These are phyloP conservation scores for Coemansia sp. DNA, from an alignment of 192 early-diverging fungal species.

Conservation along the genomic window DNA sequence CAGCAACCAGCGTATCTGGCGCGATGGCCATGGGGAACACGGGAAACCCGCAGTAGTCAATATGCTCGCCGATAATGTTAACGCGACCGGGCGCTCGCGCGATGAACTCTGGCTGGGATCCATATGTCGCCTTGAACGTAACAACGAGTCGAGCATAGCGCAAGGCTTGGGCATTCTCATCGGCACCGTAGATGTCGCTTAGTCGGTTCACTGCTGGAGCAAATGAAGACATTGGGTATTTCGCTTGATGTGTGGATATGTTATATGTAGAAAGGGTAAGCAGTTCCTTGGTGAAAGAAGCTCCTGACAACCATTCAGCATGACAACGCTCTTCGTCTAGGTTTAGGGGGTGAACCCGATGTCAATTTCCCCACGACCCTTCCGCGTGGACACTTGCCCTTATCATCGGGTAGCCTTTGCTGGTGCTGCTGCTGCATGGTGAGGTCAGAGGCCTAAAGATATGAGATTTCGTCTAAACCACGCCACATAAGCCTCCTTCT, in stretches of 20 bases:
- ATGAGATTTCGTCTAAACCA: background rate
- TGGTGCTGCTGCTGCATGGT: background rate
- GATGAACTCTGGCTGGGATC: constrained; percentile 73
- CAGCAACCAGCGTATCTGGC: constrained; percentile 54
- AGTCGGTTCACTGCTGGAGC: constrained; percentile 24
- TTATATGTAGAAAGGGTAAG: background rate
- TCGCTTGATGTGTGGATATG: background rate
- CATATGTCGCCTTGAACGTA: constrained; percentile 60
- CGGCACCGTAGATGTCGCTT: constrained; percentile 35
- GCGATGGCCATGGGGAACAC: constrained; percentile 98
- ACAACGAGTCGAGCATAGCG: constrained; percentile 59
- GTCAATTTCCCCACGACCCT: background rate
- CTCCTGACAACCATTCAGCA: background rate
- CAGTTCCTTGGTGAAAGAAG: background rate
- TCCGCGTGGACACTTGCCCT: background rate
- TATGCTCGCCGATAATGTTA: constrained; percentile 97
- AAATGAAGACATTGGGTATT: background rate
- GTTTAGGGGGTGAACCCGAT: background rate
- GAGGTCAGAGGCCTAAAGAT: background rate
- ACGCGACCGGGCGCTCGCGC: constrained; percentile 90
- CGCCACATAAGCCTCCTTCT: background rate
- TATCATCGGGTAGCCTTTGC: background rate
- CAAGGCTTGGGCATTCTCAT: constrained; percentile 21
- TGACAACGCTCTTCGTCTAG: background rate
- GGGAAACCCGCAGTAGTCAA: constrained; percentile 93